A percentile compares a stretch with the other conserved stretches of the same genome.
Conservation (phyloP, 371 early-diverging fungal species). For the Nematocida parisii region DNA sequence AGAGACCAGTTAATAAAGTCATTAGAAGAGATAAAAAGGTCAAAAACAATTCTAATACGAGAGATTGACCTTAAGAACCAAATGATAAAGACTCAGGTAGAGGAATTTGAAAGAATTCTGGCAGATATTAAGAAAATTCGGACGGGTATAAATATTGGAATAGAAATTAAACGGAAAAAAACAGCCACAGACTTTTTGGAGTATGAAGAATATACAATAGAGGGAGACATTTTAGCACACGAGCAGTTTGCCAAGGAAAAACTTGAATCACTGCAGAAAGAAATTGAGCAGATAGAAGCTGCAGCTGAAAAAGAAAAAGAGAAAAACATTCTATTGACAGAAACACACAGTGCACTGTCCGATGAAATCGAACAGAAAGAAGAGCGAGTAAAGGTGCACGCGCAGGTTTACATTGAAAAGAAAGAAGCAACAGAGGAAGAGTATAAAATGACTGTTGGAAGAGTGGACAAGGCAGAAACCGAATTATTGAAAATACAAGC, state of each 20-base stretch:
- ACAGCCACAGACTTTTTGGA: conserved; percentile 31
- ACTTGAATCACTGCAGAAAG: conserved; percentile 32
- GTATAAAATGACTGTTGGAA: conserved; percentile 62
- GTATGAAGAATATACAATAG: conserved; percentile 40
- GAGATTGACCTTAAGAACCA: conserved; percentile 57
- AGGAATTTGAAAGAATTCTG: conserved; percentile 61
- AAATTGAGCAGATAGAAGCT: conserved; percentile 49
- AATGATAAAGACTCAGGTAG: conserved; percentile 31
- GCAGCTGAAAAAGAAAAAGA: conserved; percentile 49
- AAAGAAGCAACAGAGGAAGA: conserved; percentile 68
- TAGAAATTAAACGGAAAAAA: conserved; percentile 52
- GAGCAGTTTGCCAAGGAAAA: conserved; percentile 29
- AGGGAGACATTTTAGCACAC: conserved; percentile 50
- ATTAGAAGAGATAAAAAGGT: conserved; percentile 67
- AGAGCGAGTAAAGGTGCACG: conserved; percentile 53
- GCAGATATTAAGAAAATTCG: conserved; percentile 60
- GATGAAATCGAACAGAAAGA: conserved; percentile 50
- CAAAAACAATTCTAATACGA: conserved; percentile 58
- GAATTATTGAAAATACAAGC: conserved; percentile 67
- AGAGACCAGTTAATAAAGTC: conserved; percentile 64
- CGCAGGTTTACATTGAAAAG: conserved; percentile 69
- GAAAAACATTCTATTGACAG: conserved; percentile 13
- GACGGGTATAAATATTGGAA: conserved; percentile 14
- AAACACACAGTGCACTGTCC: conserved; percentile 4
- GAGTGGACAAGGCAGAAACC: conserved; percentile 68